phyloP scores from a whole-genome alignment of 2,329 filamentous ascomycete genomes.

The Elsinoe perseae region DNA sequence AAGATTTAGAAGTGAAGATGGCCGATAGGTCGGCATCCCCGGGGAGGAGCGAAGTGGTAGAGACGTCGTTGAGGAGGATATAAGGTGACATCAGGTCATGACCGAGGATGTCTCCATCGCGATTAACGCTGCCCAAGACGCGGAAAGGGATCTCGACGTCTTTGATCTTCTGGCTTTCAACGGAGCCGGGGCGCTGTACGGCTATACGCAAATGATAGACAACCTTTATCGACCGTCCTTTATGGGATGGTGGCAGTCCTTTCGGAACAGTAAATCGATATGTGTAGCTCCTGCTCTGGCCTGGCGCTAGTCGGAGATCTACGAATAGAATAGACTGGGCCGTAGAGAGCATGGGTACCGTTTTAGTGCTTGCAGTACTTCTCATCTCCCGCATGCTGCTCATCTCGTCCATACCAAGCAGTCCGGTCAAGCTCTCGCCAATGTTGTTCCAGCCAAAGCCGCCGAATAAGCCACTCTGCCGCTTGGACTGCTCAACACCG shows the following conservation, averaged over 20 bases:
- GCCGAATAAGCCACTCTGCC: conserved; percentile 70
- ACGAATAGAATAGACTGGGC: conserved; percentile 95
- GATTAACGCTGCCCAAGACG: conserved; percentile 86
- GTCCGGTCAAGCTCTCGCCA: conserved; percentile 76
- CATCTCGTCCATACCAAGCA: conserved; percentile 78
- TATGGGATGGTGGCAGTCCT: conserved; percentile 83
- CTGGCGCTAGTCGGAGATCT: conserved; percentile 76
- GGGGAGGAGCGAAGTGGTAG: conserved; percentile 44
- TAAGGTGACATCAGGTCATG: conserved; percentile 95
- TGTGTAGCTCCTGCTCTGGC: conserved; percentile 78
- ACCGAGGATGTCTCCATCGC: conserved; percentile 76
- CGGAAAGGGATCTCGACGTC: conserved; percentile 91
- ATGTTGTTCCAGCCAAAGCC: conserved; percentile 82
- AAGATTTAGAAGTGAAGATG: conserved; percentile 23
- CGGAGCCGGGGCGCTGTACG: conserved; percentile 75
- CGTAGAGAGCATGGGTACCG: conserved; percentile 85
- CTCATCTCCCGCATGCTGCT: conserved; percentile 96
- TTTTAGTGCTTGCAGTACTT: conserved; percentile 73
- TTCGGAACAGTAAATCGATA: conserved; percentile 81
- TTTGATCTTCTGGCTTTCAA: conserved; percentile 70
- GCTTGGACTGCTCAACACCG: conserved; percentile 66
- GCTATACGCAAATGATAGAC: conserved; percentile 85
- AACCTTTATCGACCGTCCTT: conserved; percentile 89
- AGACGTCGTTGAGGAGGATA: conserved; percentile 77
- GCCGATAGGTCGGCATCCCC: conserved; percentile 13